Evolutionary conservation across 2,329 filamentous ascomycete species (phyloP), one percentile per base, ranked within the genome.

Genomic region (Blastomyces silverae): DNA sequence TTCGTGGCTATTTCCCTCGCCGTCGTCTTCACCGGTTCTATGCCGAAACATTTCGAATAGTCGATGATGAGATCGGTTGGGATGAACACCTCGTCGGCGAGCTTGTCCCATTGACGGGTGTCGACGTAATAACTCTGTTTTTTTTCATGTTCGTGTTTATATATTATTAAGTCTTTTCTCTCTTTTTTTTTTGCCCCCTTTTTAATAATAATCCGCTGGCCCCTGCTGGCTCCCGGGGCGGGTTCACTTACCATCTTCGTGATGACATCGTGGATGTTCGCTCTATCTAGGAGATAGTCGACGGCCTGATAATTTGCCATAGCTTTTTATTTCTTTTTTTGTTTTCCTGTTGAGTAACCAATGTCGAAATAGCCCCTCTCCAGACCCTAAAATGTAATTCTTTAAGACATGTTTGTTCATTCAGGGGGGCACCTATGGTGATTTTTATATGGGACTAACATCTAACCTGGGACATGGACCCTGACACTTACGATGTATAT

Each of bases 261-360:
- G 8, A 53, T 25, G 25, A 62, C 46, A 53, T 62, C 60, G 28
- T 62, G 60, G 60, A 62, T 62, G 22, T 62, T 61, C 15, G 59
- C 44, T 11, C 59, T 39, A 42, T 61, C 59, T 13, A 61, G 42
- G 59, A 61, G 59, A 44, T 48, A 61, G 46, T 61, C 59, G 42
- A 44, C 15, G 20, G 46, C 20, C 50, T 52, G 59, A 50, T 61
- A 61, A 37, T 20, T n/a, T 20, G 59, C 46, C 59, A 61, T 61
- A 20, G 31, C 20, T 46, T 20, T 15, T 20, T 17, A 1, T 44
- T 17, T 44, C 42, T 44, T 17, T 3, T 4, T 17, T 44, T n/a
- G n/a, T n/a, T 44, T 44, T 10, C 6, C 6, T 44, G 11, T 44
- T 20, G 20, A 46, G 42, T 46, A 46, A 15, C 17, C 6, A 15